phyloP scores from a whole-genome alignment of 2,329 filamentous ascomycete genomes.

The Elsinoe australis region DNA sequence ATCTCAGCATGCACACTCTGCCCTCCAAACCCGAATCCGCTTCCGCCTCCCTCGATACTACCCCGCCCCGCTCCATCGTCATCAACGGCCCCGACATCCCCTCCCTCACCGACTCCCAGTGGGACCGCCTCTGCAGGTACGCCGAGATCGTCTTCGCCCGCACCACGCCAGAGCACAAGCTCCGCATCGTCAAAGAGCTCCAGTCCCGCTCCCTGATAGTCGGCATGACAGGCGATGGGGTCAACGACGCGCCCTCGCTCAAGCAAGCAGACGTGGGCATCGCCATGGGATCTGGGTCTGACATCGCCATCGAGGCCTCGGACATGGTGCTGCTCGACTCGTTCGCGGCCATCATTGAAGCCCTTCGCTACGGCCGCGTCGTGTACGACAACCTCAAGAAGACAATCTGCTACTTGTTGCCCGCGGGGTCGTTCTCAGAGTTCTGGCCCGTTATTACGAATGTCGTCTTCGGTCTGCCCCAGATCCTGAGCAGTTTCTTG shows the following conservation, averaged over 20 bases:
- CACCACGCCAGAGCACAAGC: conserved; percentile 71
- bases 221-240: conserved; percentile 46
- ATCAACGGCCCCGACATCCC: conserved; percentile 60
- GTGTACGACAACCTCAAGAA: conserved; percentile 79
- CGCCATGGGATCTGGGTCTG: conserved; percentile 50
- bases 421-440: conserved; percentile 66
- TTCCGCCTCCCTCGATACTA: too few species aligned
- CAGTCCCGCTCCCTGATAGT: conserved; percentile 53
- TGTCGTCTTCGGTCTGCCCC: conserved; percentile 63
- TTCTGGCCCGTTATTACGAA: conserved; percentile 70
- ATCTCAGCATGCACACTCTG: conserved; percentile 9
- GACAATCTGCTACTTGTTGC: conserved; percentile 64
- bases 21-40: not conserved
- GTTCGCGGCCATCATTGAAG: conserved; percentile 64
- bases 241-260: conserved; percentile 47
- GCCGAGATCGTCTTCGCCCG: conserved; percentile 68
- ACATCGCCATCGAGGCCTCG: conserved; percentile 55
- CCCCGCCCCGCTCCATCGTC: conserved; percentile 50
- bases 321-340: conserved; percentile 60
- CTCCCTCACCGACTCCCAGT: conserved; percentile 58
- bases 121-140: conserved; percentile 58
- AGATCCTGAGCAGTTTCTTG: conserved; percentile 64
- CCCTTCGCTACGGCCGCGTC: conserved; percentile 63
- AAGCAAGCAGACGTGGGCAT: conserved; percentile 53
- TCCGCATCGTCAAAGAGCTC: conserved; percentile 70